A percentile compares a stretch with the other conserved stretches of the same genome.
phyloP scores from a whole-genome alignment of 139 green algal genomes.

The Tetraselmis striata region DNA sequence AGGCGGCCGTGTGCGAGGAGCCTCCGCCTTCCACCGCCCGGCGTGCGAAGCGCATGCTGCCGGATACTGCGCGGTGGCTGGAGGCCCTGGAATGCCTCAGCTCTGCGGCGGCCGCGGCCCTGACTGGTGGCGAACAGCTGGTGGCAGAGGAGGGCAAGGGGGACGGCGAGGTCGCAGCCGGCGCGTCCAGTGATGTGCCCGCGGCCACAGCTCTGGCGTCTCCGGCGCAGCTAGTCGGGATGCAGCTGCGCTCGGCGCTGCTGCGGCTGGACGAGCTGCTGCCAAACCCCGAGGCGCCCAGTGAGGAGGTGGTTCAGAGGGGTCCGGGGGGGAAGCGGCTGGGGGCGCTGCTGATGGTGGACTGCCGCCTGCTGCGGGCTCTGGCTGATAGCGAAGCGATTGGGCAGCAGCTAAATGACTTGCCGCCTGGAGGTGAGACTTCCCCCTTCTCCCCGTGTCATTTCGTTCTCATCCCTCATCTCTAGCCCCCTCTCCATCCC shows the following conservation, averaged over 20 bases:
- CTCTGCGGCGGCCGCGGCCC: no score
- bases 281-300: neutral
- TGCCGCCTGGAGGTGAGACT: neutral
- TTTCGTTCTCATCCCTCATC: no score
- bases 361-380: neutral
- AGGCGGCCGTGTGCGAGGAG: no score
- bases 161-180: no score
- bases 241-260: neutral
- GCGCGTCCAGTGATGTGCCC: no score
- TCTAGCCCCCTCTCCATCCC: no score
- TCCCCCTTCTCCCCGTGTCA: no score
- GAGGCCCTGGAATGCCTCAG: neutral
- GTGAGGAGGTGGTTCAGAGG: no score
- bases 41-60: neutral
- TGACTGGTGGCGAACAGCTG: no score
- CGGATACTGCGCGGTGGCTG: neutral
- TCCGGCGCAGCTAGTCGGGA: neutral
- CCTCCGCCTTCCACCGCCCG: neutral
- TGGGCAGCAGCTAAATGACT: neutral
- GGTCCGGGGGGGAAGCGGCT: neutral
- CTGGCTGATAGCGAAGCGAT: neutral
- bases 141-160: no score
- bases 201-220: no score
- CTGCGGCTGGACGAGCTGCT: constrained; percentile 1
- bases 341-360: neutral